Conservation (phyloP, 805 yeast species). For the Pichia scutulata region DNA sequence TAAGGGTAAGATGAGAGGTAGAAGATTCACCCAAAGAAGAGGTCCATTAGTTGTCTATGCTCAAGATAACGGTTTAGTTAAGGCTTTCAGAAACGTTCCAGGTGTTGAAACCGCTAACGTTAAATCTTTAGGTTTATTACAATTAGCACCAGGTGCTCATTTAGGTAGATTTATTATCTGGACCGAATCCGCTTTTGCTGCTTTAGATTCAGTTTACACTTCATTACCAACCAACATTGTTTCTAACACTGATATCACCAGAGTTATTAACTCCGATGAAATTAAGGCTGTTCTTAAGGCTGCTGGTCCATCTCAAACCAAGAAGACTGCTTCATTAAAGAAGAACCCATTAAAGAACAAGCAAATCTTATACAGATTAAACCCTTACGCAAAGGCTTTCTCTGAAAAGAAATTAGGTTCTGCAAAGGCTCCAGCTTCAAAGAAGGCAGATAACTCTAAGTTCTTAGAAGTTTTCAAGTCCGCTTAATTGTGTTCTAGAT, state of each 20-base stretch:
- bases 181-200: constrained; percentile 98
- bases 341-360: constrained; percentile 99
- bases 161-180: constrained; percentile 99
- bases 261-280: constrained; percentile 98
- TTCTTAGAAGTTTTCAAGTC: constrained; percentile 62
- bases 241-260: constrained; percentile 91
- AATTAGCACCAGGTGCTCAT: constrained; percentile 99
- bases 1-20: constrained; percentile 99
- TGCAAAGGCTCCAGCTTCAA: constrained; percentile 51
- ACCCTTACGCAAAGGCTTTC: constrained; percentile 99
- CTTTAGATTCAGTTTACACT: constrained; percentile 96
- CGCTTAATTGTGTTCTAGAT: constrained; percentile 31
- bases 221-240: constrained; percentile 92
- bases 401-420: constrained; percentile 87
- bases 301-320: constrained; percentile 89
- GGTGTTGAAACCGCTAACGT: constrained; percentile 98
- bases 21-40: constrained; percentile 99
- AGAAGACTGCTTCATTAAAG: constrained; percentile 94
- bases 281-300: constrained; percentile 95
- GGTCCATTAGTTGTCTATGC: constrained; percentile 99
- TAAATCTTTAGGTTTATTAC: constrained; percentile 86
- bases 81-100: constrained; percentile 99
- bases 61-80: constrained; percentile 94
- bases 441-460: constrained; percentile 61
- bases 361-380: constrained; percentile 94